Evolutionary conservation across 2,329 filamentous ascomycete species (phyloP), one percentile per base, ranked within the genome.

Genomic region (Annulohypoxylon truncatum): DNA sequence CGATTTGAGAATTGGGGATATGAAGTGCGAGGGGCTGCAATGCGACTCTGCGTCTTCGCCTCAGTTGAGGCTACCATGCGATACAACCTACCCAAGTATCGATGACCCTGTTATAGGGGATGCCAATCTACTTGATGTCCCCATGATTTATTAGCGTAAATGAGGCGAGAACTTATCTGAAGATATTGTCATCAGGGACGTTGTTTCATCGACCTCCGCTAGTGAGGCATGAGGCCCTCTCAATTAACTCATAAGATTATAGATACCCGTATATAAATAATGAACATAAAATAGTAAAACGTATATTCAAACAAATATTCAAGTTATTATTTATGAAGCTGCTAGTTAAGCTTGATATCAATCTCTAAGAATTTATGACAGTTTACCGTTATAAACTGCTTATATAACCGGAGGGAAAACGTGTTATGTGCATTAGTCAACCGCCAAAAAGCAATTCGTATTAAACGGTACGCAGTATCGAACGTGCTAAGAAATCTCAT

Each of bases 401-500:
- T 9, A 2, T 31, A 9, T 6, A 31, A 31, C 8, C 8, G 29
- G 29, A 10, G 10, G 10, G 4, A 31, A 31, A 31, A 31, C 29
- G 29, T 31, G 8, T 6, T 31, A 9, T 31, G n/a, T 28, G 7
- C 26, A 28, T 28, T 7, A 28, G 7, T 28, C 3, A 28, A 7
- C 26, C 26, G 7, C 26, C 7, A 28, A 28, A 28, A 28, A 28
- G 7, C 4, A 28, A 28, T 4, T 10, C 40, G 61, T 60, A 54
- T 10, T 2, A 31, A 64, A 58, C 29, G 20, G 54, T 40, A 20
- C 24, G 9, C 20, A 28, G n/a, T 35, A 40, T 20, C n/a, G 40
- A 28, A 48, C 24, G 35, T 24, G 54, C 55, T 28, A 54, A 50
- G 48, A 50, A 15, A 38, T 54, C 47, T 55, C 4, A 28, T 42